These are phyloP conservation scores for Punctularia strigosozonata DNA, from an alignment of 768 basidiomycete genomes.

Conservation along the genomic window DNA sequence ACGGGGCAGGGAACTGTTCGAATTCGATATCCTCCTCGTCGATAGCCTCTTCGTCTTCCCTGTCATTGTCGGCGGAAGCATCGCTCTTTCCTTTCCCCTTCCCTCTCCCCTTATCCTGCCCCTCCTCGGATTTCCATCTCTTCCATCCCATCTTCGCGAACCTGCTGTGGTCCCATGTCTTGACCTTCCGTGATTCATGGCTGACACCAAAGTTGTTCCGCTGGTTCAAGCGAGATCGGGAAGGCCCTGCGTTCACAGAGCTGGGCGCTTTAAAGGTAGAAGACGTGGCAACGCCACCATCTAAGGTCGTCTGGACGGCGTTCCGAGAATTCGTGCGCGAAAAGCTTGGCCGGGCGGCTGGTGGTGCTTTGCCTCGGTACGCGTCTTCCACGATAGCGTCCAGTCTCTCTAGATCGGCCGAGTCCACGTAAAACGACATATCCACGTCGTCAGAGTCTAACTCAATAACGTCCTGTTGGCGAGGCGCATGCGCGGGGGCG, in stretches of 20 bases:
- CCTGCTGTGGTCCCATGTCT: slow-evolving; percentile 85
- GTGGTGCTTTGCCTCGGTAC: slow-evolving; percentile 29
- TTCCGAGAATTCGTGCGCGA: slow-evolving; percentile 18
- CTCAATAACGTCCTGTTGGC: slow-evolving; percentile 20
- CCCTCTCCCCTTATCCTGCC: slow-evolving; percentile 41
- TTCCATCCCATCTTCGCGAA: slow-evolving; percentile 75
- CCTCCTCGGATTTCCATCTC: slow-evolving; percentile 27
- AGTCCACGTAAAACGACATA: slow-evolving; percentile 39
- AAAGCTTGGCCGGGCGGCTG: slow-evolving; percentile 5
- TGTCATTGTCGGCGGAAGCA: slow-evolving; percentile 16
- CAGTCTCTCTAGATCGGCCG: slow-evolving; percentile 37
- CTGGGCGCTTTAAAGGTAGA: slow-evolving; percentile 18
- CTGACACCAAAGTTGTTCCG: slow-evolving; percentile 35
- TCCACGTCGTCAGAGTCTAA: slow-evolving; percentile 29
- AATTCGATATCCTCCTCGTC: slow-evolving; percentile 32
- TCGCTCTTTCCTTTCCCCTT: neutral
- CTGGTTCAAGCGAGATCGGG: slow-evolving; percentile 28
- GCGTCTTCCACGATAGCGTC: slow-evolving; percentile 35
- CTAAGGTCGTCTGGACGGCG: slow-evolving; percentile 54
- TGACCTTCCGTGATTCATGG: slow-evolving; percentile 53
- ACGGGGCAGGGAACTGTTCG: slow-evolving; percentile 71
- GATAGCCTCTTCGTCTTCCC: slow-evolving; percentile 31
- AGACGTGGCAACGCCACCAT: slow-evolving; percentile 41
- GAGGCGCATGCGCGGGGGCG: slow-evolving; percentile 3
- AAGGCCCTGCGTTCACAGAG: slow-evolving; percentile 20